Evolutionary conservation across 1,139 yeast species (phyloP), one percentile per base, ranked within the genome.

Genomic region (Suhomyces ambrosiae): DNA sequence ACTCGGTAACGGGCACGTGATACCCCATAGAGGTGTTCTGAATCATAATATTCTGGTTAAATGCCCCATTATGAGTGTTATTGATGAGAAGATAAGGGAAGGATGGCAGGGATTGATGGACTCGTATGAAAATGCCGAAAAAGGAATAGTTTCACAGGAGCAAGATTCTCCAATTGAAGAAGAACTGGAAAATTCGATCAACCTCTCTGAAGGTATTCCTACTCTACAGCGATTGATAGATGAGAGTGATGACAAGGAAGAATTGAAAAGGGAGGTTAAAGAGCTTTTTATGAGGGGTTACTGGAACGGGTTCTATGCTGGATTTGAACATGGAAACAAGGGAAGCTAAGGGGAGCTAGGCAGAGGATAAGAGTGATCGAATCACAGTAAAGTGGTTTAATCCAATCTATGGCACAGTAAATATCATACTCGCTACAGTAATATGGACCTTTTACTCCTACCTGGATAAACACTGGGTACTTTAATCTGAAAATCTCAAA

Each of bases 291-390:
- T 63, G 61, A 53, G 61, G 40, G 58, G 54, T 47, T 66, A 57
- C 45, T 66, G 71, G 71, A 46, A 57, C 22, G 72, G 72, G 2
- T 65, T 50, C 41, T 56, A 60, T 40, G 46, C 48, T 29, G 63
- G 64, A 12, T 19, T 19, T 15, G 34, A 31, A 16, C 17, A 21
- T 19, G 26, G 24, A 15, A n/a, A 25, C 9, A n/a, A n/a, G n/a
- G n/a, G n/a, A n/a, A n/a, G n/a, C n/a, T n/a, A n/a, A n/a, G n/a
- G n/a, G n/a, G n/a, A n/a, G n/a, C n/a, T n/a, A n/a, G n/a, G n/a
- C n/a, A n/a, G n/a, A n/a, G n/a, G n/a, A n/a, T n/a, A n/a, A n/a
- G n/a, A n/a, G n/a, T n/a, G n/a, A n/a, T n/a, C n/a, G n/a, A n/a
- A n/a, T n/a, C n/a, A n/a, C n/a, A n/a, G n/a, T n/a, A n/a, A n/a